Evolutionary conservation across 1,284 basidiomycete species (phyloP), one percentile per base, ranked within the genome.

Genomic region (Megacollybia platyphylla): DNA sequence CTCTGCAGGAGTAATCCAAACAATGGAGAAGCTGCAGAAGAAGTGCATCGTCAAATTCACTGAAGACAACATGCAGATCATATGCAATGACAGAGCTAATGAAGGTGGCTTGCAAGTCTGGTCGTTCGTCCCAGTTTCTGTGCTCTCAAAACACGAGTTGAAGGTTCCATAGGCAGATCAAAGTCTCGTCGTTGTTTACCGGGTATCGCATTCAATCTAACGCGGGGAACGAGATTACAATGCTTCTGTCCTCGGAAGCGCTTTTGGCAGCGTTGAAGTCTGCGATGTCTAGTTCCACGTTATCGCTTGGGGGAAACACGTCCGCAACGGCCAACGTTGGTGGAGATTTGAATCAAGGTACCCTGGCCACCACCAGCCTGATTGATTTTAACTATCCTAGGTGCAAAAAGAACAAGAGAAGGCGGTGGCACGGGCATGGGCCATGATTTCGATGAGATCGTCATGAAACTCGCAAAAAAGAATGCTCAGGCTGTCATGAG

Each of bases 91-190:
- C 45, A 86, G 89, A 49, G 72, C 73, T 32, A 84, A 79, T 46
- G 84, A 86, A 50, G 87, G 87, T 5, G 87, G 89, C 2, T 82
- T 90, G 5, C 87, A 92, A 58, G 86, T 92, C 39, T 93, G 90
- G 89, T 89, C 87, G 89, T 92, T 53, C 59, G 87, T 76, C 13
- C 9, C 31, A 10, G 27, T 11, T 9, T 15, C 26, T 40, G 35
- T 44, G 37, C 40, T 36, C 39, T n/a, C 29, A 6, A 8, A 26
- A 10, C 20, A 31, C 20, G 17, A 15, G 8, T 13, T 35, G 17
- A 7, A 41, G 29, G 24, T 38, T 34, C 40, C 13, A 15, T 32
- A 82, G 76, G 9, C 68, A 73, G 52, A 71, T 79, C 50, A 79
- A 79, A 57, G 67, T 75, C 6, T 68, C 76, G n/a, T 78, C 84